A percentile compares a stretch with the other conserved stretches of the same genome.
Evolutionary conservation across 164 flowering plant genomes (phyloP).

Genomic region (Kingdonia uniflora): DNA sequence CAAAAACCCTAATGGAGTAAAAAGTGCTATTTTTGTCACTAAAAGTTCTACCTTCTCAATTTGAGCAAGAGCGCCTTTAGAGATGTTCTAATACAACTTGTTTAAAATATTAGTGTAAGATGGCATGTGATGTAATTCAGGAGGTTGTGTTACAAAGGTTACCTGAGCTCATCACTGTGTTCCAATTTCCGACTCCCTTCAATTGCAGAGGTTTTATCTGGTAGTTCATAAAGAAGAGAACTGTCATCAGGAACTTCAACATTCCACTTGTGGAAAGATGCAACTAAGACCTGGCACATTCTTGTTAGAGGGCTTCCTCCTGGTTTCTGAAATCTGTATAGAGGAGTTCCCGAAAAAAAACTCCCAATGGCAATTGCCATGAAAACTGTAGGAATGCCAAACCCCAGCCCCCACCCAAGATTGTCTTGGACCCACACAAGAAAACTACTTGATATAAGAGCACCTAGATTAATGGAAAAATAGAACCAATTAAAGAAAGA

Average conservation of each 20-base stretch:
- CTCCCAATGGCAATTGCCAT: constrained; percentile 72
- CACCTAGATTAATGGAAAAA: constrained; percentile 79
- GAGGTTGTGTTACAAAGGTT: constrained; percentile 6
- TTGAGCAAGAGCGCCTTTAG: too few relatives aligned
- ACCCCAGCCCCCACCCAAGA: constrained; percentile 86
- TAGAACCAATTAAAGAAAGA: constrained; percentile 92
- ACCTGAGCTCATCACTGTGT: constrained; percentile 71
- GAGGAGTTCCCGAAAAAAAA: constrained; percentile 65
- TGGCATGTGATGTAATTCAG: background rate
- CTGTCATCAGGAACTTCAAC: constrained; percentile 49
- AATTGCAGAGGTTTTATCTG: constrained; percentile 59
- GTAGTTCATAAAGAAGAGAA: constrained; percentile 55
- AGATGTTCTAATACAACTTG: too few relatives aligned
- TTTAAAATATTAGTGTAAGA: too few relatives aligned
- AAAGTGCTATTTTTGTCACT: too few relatives aligned
- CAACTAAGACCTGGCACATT: constrained; percentile 79
- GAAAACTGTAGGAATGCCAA: constrained; percentile 78
- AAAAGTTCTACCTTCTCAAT: too few relatives aligned
- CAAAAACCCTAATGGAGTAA: too few relatives aligned
- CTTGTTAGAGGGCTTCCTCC: constrained; percentile 88
- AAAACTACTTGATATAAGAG: constrained; percentile 65
- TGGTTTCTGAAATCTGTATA: constrained; percentile 81
- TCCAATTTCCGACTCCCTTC: constrained; percentile 73
- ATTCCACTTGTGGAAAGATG: constrained; percentile 55
- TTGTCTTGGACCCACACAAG: constrained; percentile 83